Base-by-base conservation (phyloP, 345 rosid species). In the Brassica juncea region DNA sequence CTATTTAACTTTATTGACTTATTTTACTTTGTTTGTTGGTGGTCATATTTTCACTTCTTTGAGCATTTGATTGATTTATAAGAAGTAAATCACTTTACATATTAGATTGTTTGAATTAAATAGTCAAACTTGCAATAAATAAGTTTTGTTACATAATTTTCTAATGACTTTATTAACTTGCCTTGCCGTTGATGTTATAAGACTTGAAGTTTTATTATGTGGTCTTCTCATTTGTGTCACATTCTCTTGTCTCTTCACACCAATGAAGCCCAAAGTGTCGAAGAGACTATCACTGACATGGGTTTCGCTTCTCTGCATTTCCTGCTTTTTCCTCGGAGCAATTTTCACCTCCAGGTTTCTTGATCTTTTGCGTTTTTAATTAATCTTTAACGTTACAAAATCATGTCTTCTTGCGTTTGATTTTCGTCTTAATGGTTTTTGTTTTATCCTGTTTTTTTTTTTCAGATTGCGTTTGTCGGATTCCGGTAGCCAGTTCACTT, bases 301-400 rank as follows among this genome's bases (percentile, higher is more conserved):
- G 99, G 71, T 93, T 80, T 92, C 95, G 0, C 57, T 91, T 75
- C 49, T 95, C 79, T 93, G 97, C 81, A 70, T 83, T 27, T 86
- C 81, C 31, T 93, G 87, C 79, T 95, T 95, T 77, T 79, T 84
- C 73, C 87, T 93, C 67, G 99, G 98, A 63, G 77, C 90, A 71
- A 77, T 93, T 84, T 81, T 90, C 89, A 85, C 90, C 72, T 84
- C 84, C 86, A 86, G 93, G 98, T 95, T n/a, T 64, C 7, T 34
- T 15, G 3, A 12, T 28, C 12, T 61, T 61, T 28, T 39, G 55
- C 14, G 4, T 3, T 31, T 12, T 67, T 52, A 47, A 14, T 63
- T 10, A 9, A 32, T 70, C 63, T 47, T 1, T 37, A 75, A 66
- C 35, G 66, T 75, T 76, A 76, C 11, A 58, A 10, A 12, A 49